These are phyloP conservation scores for Monascus purpureus DNA, from an alignment of 495 filamentous ascomycete genomes.

Conservation along the genomic window DNA sequence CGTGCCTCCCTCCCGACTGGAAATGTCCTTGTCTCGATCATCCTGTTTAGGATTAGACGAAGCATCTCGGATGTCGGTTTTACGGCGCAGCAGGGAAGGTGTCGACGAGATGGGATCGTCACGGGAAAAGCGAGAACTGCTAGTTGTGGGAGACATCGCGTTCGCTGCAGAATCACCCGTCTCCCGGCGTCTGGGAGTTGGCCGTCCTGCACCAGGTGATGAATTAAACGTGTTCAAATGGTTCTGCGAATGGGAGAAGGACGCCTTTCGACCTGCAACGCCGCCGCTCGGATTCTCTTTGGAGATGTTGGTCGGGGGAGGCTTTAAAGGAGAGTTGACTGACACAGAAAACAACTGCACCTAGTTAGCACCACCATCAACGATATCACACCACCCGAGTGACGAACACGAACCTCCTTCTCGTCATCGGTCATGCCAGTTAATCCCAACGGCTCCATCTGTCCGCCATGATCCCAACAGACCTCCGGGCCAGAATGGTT, in stretches of 20 bases:
- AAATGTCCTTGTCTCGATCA: conserved; percentile 32
- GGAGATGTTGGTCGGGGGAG: conserved; percentile 51
- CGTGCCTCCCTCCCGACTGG: conserved; percentile 16
- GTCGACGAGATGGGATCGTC: conserved; percentile 46
- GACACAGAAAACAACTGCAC: conserved; percentile 60
- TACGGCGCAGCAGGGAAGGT: conserved; percentile 56
- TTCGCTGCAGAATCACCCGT: conserved; percentile 61
- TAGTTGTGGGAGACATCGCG: conserved; percentile 40
- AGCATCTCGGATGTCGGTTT: conserved; percentile 51
- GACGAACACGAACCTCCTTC: conserved; percentile 48
- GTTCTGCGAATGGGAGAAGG: conserved; percentile 48
- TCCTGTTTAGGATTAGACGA: conserved; percentile 17
- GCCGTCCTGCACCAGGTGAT: conserved; percentile 53
- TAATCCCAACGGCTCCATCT: conserved; percentile 56
- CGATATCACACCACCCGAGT: not conserved
- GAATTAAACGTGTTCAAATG: conserved; percentile 29
- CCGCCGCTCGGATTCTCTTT: conserved; percentile 53
- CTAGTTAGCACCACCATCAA: conserved; percentile 14
- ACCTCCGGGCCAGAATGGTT: conserved; percentile 54
- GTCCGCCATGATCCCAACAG: conserved; percentile 79
- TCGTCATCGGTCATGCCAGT: conserved; percentile 71
- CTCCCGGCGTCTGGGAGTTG: conserved; percentile 66
- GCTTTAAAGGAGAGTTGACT: conserved; percentile 88
- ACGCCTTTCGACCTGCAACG: conserved; percentile 56
- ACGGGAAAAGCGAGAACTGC: conserved; percentile 38